These are phyloP conservation scores for Russula vinacea DNA, from an alignment of 768 basidiomycete genomes.

Conservation along the genomic window DNA sequence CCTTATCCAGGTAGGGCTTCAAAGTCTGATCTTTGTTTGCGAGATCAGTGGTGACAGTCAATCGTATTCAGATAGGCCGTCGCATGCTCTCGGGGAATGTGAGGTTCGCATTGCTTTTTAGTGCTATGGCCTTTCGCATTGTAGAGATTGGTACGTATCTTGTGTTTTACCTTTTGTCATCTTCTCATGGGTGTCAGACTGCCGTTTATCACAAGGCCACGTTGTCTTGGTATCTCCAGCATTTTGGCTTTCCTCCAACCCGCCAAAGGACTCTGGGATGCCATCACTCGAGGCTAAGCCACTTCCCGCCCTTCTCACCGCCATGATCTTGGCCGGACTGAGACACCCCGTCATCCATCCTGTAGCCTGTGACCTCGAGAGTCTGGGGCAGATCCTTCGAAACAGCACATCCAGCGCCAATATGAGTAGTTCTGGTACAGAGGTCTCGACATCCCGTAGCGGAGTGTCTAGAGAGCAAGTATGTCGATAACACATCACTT, in stretches of 20 bases:
- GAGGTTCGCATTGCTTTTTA: conserved; percentile 18
- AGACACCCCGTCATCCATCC: neutral
- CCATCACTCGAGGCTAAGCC: conserved; percentile 11
- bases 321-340: conserved; percentile 13
- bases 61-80: conserved; percentile 6
- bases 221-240: conserved; percentile 15
- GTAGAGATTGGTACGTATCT: conserved; percentile 13
- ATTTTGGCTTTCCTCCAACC: conserved; percentile 15
- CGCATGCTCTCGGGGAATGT: conserved; percentile 19
- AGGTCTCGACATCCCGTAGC: neutral
- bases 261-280: neutral
- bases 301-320: conserved; percentile 13
- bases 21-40: neutral
- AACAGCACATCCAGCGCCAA: neutral
- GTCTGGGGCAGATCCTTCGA: neutral
- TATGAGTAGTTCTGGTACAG: neutral
- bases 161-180: neutral
- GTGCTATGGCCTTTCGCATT: conserved; percentile 9
- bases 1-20: conserved; percentile 13
- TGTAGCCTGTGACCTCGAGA: conserved; percentile 7
- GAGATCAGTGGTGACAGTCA: neutral
- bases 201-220: conserved; percentile 5
- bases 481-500: neutral
- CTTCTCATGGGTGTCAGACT: conserved; percentile 10
- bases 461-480: conserved; percentile 6